Conservation (phyloP, 257 asterid genomes). For the Jaltomata sinuosa region DNA sequence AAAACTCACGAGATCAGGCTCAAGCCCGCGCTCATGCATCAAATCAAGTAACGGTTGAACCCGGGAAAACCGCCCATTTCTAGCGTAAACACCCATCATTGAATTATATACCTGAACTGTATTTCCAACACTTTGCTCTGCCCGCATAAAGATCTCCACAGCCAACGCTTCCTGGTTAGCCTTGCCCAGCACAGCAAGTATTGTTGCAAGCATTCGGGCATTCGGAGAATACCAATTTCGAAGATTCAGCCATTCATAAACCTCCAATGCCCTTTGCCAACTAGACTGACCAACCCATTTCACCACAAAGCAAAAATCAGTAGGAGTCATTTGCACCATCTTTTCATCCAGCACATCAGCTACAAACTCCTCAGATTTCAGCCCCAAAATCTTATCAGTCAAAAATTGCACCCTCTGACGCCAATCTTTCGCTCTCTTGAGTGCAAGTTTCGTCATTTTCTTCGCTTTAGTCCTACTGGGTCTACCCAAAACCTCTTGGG, state of each 20-base stretch:
- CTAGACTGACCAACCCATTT: conserved; percentile 75
- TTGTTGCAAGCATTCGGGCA: conserved; percentile 83
- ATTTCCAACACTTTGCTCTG: conserved; percentile 38
- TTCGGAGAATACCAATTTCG: conserved; percentile 80
- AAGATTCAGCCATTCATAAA: conserved; percentile 87
- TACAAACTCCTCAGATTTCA: conserved; percentile 69
- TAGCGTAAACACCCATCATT: conserved; percentile 95
- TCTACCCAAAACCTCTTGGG: conserved; percentile 42
- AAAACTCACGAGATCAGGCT: conserved; percentile 91
- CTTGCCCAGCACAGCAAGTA: conserved; percentile 77
- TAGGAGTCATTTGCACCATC: conserved; percentile 95
- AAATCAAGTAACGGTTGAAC: conserved; percentile 72
- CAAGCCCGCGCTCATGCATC: conserved; percentile 77
- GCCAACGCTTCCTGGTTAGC: conserved; percentile 89
- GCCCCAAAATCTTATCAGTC: conserved; percentile 62
- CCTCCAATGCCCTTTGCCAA: conserved; percentile 95
- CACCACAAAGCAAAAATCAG: conserved; percentile 85
- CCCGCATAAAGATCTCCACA: conserved; percentile 67
- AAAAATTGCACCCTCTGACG: conserved; percentile 65
- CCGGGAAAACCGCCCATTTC: conserved; percentile 63
- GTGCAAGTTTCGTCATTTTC: conserved; percentile 86
- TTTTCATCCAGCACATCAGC: conserved; percentile 91
- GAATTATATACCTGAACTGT: conserved; percentile 93
- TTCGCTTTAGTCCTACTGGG: conserved; percentile 58
- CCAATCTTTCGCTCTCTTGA: conserved; percentile 95